phyloP scores from a whole-genome alignment of 139 green algal genomes.

The Coelastrella sp. region DNA sequence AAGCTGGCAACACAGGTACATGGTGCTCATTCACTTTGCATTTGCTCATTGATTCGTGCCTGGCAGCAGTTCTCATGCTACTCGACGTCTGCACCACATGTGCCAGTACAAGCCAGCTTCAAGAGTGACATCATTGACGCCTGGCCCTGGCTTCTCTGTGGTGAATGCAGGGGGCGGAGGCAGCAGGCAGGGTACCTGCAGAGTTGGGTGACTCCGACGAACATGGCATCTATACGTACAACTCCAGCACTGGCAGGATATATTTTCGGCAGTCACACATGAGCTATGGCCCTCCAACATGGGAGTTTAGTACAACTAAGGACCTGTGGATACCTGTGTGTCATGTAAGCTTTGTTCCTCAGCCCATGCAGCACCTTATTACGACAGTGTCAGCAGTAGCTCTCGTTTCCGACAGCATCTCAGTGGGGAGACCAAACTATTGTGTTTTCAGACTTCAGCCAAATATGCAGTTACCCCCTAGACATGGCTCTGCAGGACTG shows the following conservation, averaged over 20 bases:
- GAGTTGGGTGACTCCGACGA: constrained; percentile 32
- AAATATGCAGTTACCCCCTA: no score
- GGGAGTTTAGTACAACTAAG: constrained; percentile 39
- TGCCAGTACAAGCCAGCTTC: not conserved
- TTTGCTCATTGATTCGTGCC: not conserved
- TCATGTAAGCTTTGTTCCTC: not conserved
- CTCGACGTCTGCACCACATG: not conserved
- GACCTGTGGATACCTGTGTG: constrained; percentile 15
- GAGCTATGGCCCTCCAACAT: not conserved
- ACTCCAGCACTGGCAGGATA: not conserved
- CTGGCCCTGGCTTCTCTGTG: not conserved
- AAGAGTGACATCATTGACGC: not conserved
- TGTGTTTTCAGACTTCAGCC: no score
- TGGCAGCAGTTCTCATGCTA: not conserved
- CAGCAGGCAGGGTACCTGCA: not conserved
- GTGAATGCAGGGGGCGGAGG: constrained; percentile 30
- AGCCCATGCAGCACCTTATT: no score
- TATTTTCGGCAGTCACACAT: constrained; percentile 32
- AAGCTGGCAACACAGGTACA: constrained; percentile 28
- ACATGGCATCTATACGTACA: not conserved
- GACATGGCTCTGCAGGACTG: no score
- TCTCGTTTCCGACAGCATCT: no score
- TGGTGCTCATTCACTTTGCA: not conserved
- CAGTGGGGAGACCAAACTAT: no score
- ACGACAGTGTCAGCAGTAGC: no score